phyloP scores from a whole-genome alignment of 208 protist species.

The Leishmania tarentolae region DNA sequence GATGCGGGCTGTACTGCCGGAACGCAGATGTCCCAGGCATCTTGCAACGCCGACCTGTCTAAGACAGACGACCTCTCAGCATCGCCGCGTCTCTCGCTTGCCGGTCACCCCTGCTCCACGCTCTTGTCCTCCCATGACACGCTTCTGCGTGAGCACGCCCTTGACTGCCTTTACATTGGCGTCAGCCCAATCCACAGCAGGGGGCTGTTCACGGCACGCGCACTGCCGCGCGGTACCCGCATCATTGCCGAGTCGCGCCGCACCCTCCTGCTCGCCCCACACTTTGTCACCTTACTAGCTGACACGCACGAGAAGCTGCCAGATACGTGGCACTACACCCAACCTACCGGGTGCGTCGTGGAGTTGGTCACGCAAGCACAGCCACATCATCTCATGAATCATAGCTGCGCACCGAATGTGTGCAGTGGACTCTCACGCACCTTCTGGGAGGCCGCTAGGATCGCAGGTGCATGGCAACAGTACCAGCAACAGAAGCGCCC shows the following conservation, averaged over 20 bases:
- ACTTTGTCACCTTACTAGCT: slow-evolving; percentile 48
- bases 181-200: slow-evolving; percentile 68
- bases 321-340: slow-evolving; percentile 80
- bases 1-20: neutral
- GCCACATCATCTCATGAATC: slow-evolving; percentile 79
- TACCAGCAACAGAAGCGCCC: neutral
- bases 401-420: slow-evolving; percentile 73
- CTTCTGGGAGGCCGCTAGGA: slow-evolving; percentile 54
- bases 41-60: neutral
- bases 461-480: slow-evolving; percentile 7
- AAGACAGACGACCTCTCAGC: neutral
- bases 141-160: slow-evolving; percentile 34
- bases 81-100: neutral
- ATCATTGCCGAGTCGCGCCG: slow-evolving; percentile 56
- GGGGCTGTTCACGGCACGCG: slow-evolving; percentile 51
- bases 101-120: neutral
- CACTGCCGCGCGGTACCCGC: slow-evolving; percentile 56
- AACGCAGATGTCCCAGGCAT: neutral
- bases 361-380: slow-evolving; percentile 70
- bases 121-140: neutral
- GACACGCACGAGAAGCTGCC: slow-evolving; percentile 74
- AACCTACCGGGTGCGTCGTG: slow-evolving; percentile 54
- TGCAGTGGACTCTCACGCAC: slow-evolving; percentile 63
- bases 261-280: slow-evolving; percentile 49
- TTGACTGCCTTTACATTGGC: slow-evolving; percentile 63